phyloP scores from a whole-genome alignment of 2,329 filamentous ascomycete genomes.

The Colletotrichum spaethianum region DNA sequence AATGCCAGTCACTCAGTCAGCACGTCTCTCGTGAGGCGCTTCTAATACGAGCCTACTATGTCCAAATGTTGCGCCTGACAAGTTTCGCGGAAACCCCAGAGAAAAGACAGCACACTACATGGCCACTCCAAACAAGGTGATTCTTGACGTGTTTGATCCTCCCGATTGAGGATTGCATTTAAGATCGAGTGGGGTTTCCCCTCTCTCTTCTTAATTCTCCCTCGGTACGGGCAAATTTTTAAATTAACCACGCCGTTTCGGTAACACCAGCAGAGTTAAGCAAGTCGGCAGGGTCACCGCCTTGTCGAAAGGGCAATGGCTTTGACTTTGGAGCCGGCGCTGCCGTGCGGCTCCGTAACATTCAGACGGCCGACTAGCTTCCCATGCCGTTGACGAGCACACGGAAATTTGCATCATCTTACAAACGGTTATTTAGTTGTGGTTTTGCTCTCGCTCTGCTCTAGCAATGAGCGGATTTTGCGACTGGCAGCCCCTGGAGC shows the following conservation, averaged over 20 bases:
- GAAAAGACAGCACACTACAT: neutral
- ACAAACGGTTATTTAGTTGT: neutral
- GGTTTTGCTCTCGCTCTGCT: slow-evolving; percentile 3
- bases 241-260: slow-evolving; percentile 26
- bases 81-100: neutral
- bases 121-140: slow-evolving; percentile 7
- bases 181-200: slow-evolving; percentile 9
- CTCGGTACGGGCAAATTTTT: slow-evolving; percentile 8
- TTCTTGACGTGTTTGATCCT: slow-evolving; percentile 33
- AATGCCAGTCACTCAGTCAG: slow-evolving; percentile 11
- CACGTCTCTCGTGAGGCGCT: neutral
- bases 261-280: slow-evolving; percentile 18
- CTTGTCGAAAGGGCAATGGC: neutral
- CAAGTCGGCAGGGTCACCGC: neutral
- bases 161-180: slow-evolving; percentile 22
- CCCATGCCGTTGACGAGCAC: slow-evolving; percentile 10
- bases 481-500: neutral
- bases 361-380: neutral
- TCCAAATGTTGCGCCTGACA: neutral
- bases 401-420: neutral
- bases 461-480: neutral
- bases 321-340: neutral
- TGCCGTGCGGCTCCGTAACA: slow-evolving; percentile 2
- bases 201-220: slow-evolving; percentile 1
- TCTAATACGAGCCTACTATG: neutral